A percentile compares a stretch with the other conserved stretches of the same genome.
Evolutionary conservation across 129 eudicot species (phyloP).

Genomic region (Glebionis coronaria): DNA sequence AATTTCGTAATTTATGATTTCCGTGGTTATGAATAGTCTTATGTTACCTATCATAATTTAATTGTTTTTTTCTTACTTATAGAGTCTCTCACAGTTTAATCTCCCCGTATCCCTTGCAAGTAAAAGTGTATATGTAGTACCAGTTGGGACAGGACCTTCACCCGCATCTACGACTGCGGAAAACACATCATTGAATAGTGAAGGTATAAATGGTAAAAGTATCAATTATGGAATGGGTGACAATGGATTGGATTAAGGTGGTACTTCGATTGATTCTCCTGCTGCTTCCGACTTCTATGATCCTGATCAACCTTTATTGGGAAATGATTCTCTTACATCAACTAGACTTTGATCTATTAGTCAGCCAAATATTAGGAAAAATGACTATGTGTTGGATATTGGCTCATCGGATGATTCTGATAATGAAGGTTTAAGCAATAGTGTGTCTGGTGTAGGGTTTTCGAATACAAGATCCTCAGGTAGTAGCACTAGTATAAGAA

Average conservation of each 20-base stretch:
- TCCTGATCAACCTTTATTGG: too few relatives aligned
- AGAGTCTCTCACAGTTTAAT: conserved; percentile 90
- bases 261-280: conserved; percentile 39
- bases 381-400: conserved; percentile 38
- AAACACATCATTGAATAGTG: conserved; percentile 39
- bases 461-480: conserved; percentile 41
- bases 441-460: conserved; percentile 25
- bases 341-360: too few relatives aligned
- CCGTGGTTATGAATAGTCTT: not conserved
- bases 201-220: conserved; percentile 32
- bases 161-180: too few relatives aligned
- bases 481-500: conserved; percentile 47
- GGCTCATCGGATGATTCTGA: conserved; percentile 49
- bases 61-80: conserved; percentile 26
- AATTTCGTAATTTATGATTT: not conserved
- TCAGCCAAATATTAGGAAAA: too few relatives aligned
- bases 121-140: conserved; percentile 47
- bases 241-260: conserved; percentile 21
- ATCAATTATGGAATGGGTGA: conserved; percentile 37
- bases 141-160: conserved; percentile 56
- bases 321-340: too few relatives aligned
- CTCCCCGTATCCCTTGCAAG: conserved; percentile 74
- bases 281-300: conserved; percentile 71
- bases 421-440: conserved; percentile 37
- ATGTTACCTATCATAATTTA: not conserved